Base-by-base conservation (phyloP, 805 yeast species). In the Candida pseudofarinosa region DNA sequence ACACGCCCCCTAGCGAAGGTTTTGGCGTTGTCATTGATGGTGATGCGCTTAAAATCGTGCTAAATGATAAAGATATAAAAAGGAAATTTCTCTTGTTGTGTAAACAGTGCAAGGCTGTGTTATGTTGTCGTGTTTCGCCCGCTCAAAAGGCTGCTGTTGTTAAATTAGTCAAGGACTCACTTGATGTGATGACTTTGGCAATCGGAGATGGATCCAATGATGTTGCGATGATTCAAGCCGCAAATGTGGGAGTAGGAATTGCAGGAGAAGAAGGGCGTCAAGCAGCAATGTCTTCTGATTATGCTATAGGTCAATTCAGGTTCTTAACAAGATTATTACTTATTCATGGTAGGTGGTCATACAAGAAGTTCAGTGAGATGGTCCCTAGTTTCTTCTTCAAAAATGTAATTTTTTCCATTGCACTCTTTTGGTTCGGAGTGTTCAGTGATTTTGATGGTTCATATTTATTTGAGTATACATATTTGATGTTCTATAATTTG, bases 201-300 rank as follows among this genome's bases (percentile, higher is more conserved):
- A 85, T 86, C 58, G 95, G 95, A 52, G 95, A 86, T 64, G 95
- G 95, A 42, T 81, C 93, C 16, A 86, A 86, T 59, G 95, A 86
- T 66, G 95, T 86, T 48, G 90, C 95, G 10, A 86, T 86, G 95
- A 86, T 86, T 51, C 95, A 86, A 62, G 81, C 89, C 20, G 93
- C 95, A 1, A 83, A 86, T 63, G 83, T 86, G 37, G 95, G 95
- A 55, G 85, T 86, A 43, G 95, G 95, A 67, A 86, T 86, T 58
- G 90, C 90, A 3, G 95, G 95, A 65, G 93, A 86, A 68, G 95
- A 86, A 69, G 95, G 95, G 57, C 71, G 93, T 47, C 93, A 85
- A 63, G 93, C 93, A 15, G 93, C 79, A 4, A 86, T 86, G 95
- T 82, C 89, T 19, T 82, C 91, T 1, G 95, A 86, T 67, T 86